Base-by-base conservation (phyloP, 78 protist species). In the Blattamonas nauphoetae region DNA sequence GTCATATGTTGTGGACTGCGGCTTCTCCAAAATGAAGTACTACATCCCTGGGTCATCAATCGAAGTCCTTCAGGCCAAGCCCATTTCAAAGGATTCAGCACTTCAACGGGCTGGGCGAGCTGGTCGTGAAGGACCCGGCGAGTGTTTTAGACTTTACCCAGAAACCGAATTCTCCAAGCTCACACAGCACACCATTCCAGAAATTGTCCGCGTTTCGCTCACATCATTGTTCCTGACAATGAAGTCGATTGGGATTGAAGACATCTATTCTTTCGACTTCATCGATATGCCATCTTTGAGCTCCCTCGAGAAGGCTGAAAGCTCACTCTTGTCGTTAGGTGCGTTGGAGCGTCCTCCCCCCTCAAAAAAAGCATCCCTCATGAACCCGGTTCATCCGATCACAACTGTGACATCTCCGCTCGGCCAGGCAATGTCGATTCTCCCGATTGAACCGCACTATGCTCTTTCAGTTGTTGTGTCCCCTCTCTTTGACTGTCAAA, bases 61-160 rank as follows among this genome's bases (percentile, higher is more conserved):
- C 34, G 64, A 42, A 36, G 45, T 63, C 36, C 77, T 35, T 41
- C 80, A 1, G 21, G 45, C 46, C 45, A 21, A 0, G 36, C 1
- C 21, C 41, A 64, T 88, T 41, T 38, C 89, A 5, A 42, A 45
- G 44, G 55, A 55, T 35, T 38, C 86, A n/a, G 99, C 98, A 0
- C 43, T 78, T 35, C 99, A 97, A 89, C 79, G 99, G 3, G 55
- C 93, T 0, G 99, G 98, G 2, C 92, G 99, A n/a, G 98, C 98
- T 0, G 98, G 97, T 0, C 84, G 92, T 0, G 85, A 64, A 33
- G 90, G 46, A 41, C 86, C 86, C n/a, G 90, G 90, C 35, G 34
- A 82, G 85, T 90, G 93, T 46, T 91, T 42, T 71, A 41, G 94
- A 35, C 84, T 92, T 1, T 92, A 86, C 89, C 81, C 94, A 5